A percentile compares a stretch with the other conserved stretches of the same genome.
phyloP scores from a whole-genome alignment of 2,329 filamentous ascomycete species.

The Elsinoe necatrix region DNA sequence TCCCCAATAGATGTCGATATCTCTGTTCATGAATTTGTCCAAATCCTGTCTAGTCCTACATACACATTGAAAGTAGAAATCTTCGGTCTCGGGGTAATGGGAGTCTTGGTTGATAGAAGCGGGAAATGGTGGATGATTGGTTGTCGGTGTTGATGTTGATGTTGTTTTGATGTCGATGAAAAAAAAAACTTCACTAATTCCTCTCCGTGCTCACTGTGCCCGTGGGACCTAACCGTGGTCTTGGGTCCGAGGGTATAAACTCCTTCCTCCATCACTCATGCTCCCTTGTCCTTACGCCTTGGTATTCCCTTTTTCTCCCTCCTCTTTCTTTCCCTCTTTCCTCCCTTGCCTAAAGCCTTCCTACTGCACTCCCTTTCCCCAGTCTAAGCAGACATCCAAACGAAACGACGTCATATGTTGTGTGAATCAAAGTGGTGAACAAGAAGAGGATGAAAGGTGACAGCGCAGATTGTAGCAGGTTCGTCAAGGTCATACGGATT shows the following conservation, averaged over 20 bases:
- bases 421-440: slow-evolving; percentile 11
- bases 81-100: not conserved
- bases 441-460: slow-evolving; percentile 5
- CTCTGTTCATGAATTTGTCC: slow-evolving; percentile 11
- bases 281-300: not conserved
- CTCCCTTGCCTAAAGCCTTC: not conserved
- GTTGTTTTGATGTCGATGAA: not conserved
- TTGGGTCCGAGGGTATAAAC: not conserved
- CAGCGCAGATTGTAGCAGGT: not conserved
- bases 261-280: not conserved
- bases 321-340: not conserved
- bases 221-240: not conserved
- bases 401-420: not conserved
- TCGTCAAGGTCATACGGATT: slow-evolving; percentile 10
- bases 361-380: not conserved
- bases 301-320: not conserved
- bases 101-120: not conserved
- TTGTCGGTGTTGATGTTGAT: not conserved
- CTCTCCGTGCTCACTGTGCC: not conserved
- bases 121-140: not conserved
- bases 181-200: not conserved
- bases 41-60: slow-evolving; percentile 13
- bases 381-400: slow-evolving; percentile 4
- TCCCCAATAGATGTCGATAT: not conserved
- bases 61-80: slow-evolving; percentile 13